Base-by-base conservation (phyloP, 2,329 filamentous ascomycete species). In the Fusarium xylarioides region DNA sequence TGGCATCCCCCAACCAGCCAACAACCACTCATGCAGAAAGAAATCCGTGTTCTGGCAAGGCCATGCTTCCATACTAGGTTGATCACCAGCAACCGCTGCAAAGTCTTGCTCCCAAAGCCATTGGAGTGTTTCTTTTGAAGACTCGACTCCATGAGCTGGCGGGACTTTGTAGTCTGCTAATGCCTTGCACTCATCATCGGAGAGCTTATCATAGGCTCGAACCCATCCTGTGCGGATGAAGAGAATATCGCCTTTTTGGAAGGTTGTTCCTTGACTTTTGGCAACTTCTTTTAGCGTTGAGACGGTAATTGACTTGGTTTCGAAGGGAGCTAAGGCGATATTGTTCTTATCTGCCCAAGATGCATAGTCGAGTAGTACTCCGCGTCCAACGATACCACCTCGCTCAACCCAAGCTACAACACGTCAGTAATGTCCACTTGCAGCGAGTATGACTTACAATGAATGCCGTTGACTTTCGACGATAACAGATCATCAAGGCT, bases 71-170 rank as follows among this genome's bases (percentile, higher is more conserved):
- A 88, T 86, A 10, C 78, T 69, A 0, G 88, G 86, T 54, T 85
- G 84, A 65, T 91, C 89, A 5, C 88, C 87, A 0, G 85, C 89
- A 1, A 90, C 84, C 4, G 89, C 89, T 0, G 87, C 81, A 71
- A 91, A 89, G 19, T 55, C 64, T 11, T 86, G 83, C 60, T 90
- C 85, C 88, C 88, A 91, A 23, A 90, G 80, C 88, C 89, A 91
- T 42, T 84, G 82, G 19, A 89, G 81, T 11, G 84, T 85, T 10
- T 82, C 83, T 21, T 85, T 81, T 5, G 83, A 84, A 1, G 85
- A 85, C 55, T 87, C 83, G 5, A 89, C 81, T 2, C 87, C 88
- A 61, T 80, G 76, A 11, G 76, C 67, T 4, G 81, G 78, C 1
- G 81, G 80, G 0, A 77, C 64, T 1, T 73, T 69, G 11, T 77